Evolutionary conservation across 2,329 filamentous ascomycete species (phyloP), one percentile per base, ranked within the genome.

Genomic region (Aspergillus carbonarius): DNA sequence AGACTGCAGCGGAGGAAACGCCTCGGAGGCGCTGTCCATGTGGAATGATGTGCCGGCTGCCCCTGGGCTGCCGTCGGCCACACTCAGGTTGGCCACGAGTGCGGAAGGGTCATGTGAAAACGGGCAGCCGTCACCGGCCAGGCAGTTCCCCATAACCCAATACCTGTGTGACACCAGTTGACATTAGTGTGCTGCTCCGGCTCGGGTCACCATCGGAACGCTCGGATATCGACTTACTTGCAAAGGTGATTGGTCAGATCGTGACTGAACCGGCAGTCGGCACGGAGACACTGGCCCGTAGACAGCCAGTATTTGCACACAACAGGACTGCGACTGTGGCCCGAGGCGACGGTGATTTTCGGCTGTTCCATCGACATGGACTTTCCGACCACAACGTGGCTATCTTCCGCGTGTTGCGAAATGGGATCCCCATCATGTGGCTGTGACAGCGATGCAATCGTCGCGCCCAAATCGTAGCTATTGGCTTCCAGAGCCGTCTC

Each of bases 251-350:
- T 96, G 72, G 91, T 96, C 46, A 96, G 84, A 74, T 99, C 93
- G 75, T 99, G 95, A 66, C 93, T 96, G 76, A 98, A 99, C 58
- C 93, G 89, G 75, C 95, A 99, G 76, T 99, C 95, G 60, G 93
- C 93, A 59, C 95, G 87, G 54, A 97, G 87, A 74, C 95, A 99
- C 75, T 95, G 91, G n/a, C 95, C 95, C 7, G 90, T 96, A 9
- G 93, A 93, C 63, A 99, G 81, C 82, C 92, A 98, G 75, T 98
- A 99, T 77, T 96, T 96, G 84, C 95, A 99, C 42, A 98, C 91
- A 39, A 97, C 89, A 25, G 92, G 89, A 63, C 90, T 92, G 74
- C 92, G 93, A 67, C 89, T 84, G 70, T 90, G 88, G 23, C 86
- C 85, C 23, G 86, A 85, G 2, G 93, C 93, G 0, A 92, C 96